These are phyloP conservation scores for Omphalotus guepiniiformis DNA, from an alignment of 768 basidiomycete species.

Conservation along the genomic window DNA sequence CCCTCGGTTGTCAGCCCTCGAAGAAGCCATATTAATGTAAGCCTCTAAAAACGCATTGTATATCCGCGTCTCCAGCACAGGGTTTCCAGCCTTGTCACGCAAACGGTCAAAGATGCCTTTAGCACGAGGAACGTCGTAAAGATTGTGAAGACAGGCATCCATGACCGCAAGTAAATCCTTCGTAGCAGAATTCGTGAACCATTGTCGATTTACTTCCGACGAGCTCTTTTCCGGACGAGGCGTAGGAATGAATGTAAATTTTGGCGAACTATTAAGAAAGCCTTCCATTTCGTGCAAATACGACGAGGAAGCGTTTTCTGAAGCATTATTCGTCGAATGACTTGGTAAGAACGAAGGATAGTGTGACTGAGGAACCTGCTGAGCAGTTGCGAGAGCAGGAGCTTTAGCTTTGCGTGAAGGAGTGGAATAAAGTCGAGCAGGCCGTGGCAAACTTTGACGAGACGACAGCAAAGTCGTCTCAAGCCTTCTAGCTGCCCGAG, in stretches of 20 bases:
- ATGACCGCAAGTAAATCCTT: conserved; percentile 75
- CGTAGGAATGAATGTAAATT: conserved; percentile 60
- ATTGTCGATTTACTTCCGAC: conserved; percentile 39
- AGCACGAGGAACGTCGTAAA: conserved; percentile 75
- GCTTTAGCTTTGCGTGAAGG: conserved; percentile 54
- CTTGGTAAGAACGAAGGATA: conserved; percentile 36
- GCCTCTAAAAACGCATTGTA: conserved; percentile 69
- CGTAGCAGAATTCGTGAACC: conserved; percentile 61
- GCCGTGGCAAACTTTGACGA: conserved; percentile 63
- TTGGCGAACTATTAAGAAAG: conserved; percentile 44
- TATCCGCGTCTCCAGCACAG: conserved; percentile 38
- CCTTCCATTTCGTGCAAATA: conserved; percentile 35
- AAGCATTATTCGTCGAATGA: conserved; percentile 7
- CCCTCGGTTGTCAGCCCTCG: conserved; percentile 39
- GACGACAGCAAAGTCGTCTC: conserved; percentile 55
- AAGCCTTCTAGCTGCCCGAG: conserved; percentile 32
- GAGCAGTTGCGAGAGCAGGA: conserved; percentile 43
- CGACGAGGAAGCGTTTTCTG: conserved; percentile 10
- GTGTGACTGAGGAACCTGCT: conserved; percentile 32
- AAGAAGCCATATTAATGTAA: conserved; percentile 54
- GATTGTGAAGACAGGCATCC: conserved; percentile 75
- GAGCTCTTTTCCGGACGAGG: conserved; percentile 52
- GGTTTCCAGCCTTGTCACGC: conserved; percentile 30
- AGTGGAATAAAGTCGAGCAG: conserved; percentile 67
- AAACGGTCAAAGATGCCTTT: conserved; percentile 66